Evolutionary conservation across 169 alveolate species (phyloP), one percentile per base, ranked within the genome.

Genomic region (Fabrea salina): DNA sequence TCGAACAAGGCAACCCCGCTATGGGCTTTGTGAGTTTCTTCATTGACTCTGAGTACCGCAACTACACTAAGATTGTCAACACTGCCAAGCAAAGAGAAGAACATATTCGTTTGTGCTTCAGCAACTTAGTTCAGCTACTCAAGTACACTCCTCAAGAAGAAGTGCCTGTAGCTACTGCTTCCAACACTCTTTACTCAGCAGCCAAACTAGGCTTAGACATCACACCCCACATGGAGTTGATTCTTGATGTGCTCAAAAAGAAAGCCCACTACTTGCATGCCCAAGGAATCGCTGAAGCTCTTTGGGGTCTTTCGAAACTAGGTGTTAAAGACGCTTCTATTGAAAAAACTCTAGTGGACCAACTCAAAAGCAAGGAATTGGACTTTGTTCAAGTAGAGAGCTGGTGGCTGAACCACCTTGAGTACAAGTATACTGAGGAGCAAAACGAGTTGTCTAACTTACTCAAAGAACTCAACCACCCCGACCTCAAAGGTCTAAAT

Each of bases 271-370:
- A 64, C 37, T 35, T 64, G 5, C 49, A 33, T 64, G 50, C 75
- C n/a, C 33, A 19, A 16, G 75, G 75, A 30, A 5, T 64, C 41
- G 75, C 75, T 64, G 75, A 64, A 37, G 41, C 75, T 11, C n/a
- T 64, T 0, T 64, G 75, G 75, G 75, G 32, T 0, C 54, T 64
- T 33, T 19, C 22, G 0, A 40, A 22, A 56, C 4, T 64, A 4
- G 19, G 19, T 13, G 49, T 56, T n/a, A 22, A 58, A 32, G 33
- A 58, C 41, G 7, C 35, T n/a, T n/a, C n/a, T n/a, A n/a, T n/a
- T n/a, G n/a, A n/a, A n/a, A n/a, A n/a, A n/a, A n/a, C n/a, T n/a
- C n/a, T n/a, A n/a, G n/a, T n/a, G n/a, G n/a, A n/a, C n/a, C n/a
- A n/a, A n/a, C n/a, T n/a, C n/a, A n/a, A n/a, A n/a, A n/a, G n/a